Conservation (phyloP, 805 yeast species). For the Starmerella sp. region DNA sequence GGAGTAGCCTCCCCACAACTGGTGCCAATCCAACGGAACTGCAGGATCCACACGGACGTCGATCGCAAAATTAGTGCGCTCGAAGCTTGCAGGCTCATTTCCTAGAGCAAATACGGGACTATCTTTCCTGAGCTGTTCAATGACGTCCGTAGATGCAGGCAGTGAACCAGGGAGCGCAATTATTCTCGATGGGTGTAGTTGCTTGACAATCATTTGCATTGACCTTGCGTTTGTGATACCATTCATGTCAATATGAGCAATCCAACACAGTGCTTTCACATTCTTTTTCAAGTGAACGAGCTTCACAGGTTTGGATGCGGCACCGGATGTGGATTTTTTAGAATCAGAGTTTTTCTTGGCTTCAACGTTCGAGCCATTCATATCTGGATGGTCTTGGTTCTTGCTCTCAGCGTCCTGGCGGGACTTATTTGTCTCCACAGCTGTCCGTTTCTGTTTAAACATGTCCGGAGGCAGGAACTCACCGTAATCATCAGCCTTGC, state of each 20-base stretch:
- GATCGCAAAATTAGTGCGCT: constrained; percentile 18
- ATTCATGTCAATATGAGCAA: constrained; percentile 67
- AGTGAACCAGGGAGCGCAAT: constrained; percentile 44
- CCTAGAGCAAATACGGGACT: constrained; percentile 8
- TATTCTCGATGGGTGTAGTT: constrained; percentile 65
- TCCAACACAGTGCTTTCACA: constrained; percentile 53
- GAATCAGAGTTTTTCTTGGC: neutral
- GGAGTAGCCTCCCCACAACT: constrained; percentile 64
- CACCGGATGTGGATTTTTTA: neutral
- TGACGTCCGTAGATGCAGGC: constrained; percentile 28
- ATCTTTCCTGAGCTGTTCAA: constrained; percentile 8
- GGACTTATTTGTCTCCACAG: neutral
- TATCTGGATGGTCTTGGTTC: neutral
- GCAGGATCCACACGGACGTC: constrained; percentile 52
- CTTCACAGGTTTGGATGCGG: constrained; percentile 35
- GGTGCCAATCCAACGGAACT: constrained; percentile 71
- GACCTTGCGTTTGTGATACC: constrained; percentile 82
- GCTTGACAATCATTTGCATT: constrained; percentile 60
- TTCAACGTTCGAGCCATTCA: neutral
- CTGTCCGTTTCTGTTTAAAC: neutral
- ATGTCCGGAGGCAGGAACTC: constrained; percentile 45
- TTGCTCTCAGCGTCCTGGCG: neutral
- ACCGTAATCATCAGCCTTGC: constrained; percentile 80
- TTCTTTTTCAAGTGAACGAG: constrained; percentile 29
- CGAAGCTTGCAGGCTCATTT: constrained; percentile 7